phyloP scores from a whole-genome alignment of 495 filamentous ascomycete species.

The Aspergillus coremiiformis region DNA sequence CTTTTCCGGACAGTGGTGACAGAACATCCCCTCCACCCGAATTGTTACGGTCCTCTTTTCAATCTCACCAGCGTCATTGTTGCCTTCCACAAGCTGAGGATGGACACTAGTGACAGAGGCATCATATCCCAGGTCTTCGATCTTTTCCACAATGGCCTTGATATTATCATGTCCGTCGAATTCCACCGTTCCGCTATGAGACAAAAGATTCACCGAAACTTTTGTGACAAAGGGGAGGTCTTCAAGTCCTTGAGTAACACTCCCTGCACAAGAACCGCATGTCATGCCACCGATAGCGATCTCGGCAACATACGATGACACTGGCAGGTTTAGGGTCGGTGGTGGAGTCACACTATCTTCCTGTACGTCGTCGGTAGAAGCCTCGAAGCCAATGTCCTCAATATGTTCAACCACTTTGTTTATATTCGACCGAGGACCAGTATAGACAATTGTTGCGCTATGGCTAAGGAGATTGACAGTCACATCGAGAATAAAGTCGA shows the following conservation, averaged over 20 bases:
- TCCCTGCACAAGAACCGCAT: conserved; percentile 65
- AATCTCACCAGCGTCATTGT: neutral
- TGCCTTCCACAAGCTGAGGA: conserved; percentile 12
- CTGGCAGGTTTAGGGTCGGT: neutral
- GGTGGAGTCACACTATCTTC: conserved; percentile 19
- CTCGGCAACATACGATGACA: conserved; percentile 41
- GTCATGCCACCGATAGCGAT: conserved; percentile 79
- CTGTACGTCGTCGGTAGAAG: conserved; percentile 38
- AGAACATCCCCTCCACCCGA: conserved; percentile 77
- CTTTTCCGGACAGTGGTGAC: conserved; percentile 68
- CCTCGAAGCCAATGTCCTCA: conserved; percentile 51
- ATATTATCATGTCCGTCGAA: conserved; percentile 49
- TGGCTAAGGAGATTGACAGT: conserved; percentile 54
- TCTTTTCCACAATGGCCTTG: conserved; percentile 54
- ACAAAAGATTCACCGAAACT: conserved; percentile 61
- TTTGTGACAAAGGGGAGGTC: conserved; percentile 55
- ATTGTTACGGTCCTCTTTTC: conserved; percentile 55
- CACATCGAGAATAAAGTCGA: conserved; percentile 47
- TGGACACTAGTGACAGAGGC: conserved; percentile 46
- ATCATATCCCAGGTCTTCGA: conserved; percentile 79
- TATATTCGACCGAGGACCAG: conserved; percentile 34
- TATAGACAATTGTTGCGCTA: conserved; percentile 44
- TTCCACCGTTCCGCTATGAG: conserved; percentile 61
- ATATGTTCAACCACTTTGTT: conserved; percentile 41
- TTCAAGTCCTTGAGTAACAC: conserved; percentile 56